Base-by-base conservation (phyloP, 106 monocot genomes). In the Cymbidium sinense region DNA sequence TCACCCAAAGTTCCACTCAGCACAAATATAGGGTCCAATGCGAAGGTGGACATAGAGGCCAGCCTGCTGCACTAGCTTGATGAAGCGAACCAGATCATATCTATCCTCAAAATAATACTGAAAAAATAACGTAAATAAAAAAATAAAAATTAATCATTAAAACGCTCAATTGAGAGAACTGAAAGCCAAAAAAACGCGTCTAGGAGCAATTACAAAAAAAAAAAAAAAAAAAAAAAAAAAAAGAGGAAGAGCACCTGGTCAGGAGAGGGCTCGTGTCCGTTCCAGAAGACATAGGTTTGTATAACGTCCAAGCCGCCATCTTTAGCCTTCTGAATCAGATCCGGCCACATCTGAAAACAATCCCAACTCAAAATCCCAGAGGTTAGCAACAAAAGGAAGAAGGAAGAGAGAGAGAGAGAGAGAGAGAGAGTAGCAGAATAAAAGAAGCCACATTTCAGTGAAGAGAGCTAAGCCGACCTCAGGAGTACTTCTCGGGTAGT, bases 231-330 rank as follows among this genome's bases (percentile, higher is more conserved):
- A 47, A 13, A 47, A 47, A 47, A 13, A 13, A 47, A 13, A 47
- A 47, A 25, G 50, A 30, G 28, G 54, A 17, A 13, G 28, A 18
- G 27, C 76, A 86, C 86, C 80, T 86, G 77, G 6, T 83, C 80
- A 44, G 43, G 76, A 34, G 50, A 39, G 36, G 86, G 86, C 75
- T 92, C 88, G 30, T 92, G 92, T 8, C 76, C 71, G 51, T 92
- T 92, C 92, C 92, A 92, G 79, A 92, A 92, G 11, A 92, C 87
- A 41, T 92, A 89, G 1, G 92, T 92, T 64, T 92, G 85, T 64
- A 92, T 87, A 25, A 83, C 88, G 70, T 92, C 89, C 77, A 92
- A 62, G 10, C 92, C 88, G 0, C 92, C 92, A 29, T 87, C 83
- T 82, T 92, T 92, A 19, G 92, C 83, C 75, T 87, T 89, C 77